Conservation (phyloP, 2,329 filamentous ascomycete genomes). For the Thermochaetoides dissita region DNA sequence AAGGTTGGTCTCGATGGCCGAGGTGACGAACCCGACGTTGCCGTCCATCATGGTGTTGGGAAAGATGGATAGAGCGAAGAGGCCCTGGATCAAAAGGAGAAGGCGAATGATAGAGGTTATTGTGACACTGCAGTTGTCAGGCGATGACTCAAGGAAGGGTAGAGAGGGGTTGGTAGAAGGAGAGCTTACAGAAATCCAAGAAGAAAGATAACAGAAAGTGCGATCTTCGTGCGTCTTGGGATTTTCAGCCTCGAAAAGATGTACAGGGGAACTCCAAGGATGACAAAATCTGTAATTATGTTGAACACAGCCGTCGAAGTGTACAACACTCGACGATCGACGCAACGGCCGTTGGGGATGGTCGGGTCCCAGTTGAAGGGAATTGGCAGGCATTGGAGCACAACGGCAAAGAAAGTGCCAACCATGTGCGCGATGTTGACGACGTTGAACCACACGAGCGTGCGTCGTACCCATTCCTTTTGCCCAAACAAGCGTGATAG, state of each 20-base stretch:
- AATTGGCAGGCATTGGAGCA: slow-evolving; percentile 28
- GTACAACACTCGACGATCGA: slow-evolving; percentile 17
- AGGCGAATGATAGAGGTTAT: slow-evolving; percentile 23
- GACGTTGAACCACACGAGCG: slow-evolving; percentile 18
- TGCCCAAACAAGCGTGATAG: slow-evolving; percentile 20
- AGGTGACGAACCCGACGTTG: slow-evolving; percentile 23
- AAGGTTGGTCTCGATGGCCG: slow-evolving; percentile 27
- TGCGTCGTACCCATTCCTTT: slow-evolving; percentile 16
- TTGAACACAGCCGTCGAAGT: slow-evolving; percentile 26
- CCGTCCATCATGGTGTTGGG: slow-evolving; percentile 15
- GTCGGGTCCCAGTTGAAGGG: slow-evolving; percentile 30
- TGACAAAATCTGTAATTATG: slow-evolving; percentile 29
- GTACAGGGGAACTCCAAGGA: slow-evolving; percentile 28
- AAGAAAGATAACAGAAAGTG: slow-evolving; percentile 20
- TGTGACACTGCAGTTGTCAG: slow-evolving; percentile 18
- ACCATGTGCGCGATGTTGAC: slow-evolving; percentile 21
- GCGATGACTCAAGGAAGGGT: neutral
- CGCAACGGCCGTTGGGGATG: slow-evolving; percentile 25
- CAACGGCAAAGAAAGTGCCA: slow-evolving; percentile 20
- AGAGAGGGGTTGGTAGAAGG: neutral
- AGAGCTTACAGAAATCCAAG: slow-evolving; percentile 20
- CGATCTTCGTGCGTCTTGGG: slow-evolving; percentile 18
- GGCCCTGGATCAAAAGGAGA: slow-evolving; percentile 20
- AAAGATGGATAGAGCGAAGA: slow-evolving; percentile 17
- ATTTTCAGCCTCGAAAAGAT: slow-evolving; percentile 20